Conservation (phyloP, 352 stramenopile species). For the Globisporangium alternatum region DNA sequence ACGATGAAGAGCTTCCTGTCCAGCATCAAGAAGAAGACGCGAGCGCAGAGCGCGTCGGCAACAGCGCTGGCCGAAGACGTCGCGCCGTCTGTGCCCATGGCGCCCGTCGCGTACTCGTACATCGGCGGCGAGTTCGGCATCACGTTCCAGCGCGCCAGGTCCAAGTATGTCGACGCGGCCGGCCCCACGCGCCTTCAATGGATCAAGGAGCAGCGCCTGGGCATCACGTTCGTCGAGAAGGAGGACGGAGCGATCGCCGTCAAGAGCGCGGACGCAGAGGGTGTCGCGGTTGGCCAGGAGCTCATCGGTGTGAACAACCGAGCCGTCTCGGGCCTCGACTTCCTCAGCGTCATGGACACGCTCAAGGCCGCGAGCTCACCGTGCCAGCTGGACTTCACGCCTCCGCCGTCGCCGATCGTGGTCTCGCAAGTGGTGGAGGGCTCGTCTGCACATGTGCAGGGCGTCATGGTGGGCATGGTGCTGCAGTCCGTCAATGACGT, state of each 20-base stretch:
- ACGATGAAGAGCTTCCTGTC: constrained; percentile 19
- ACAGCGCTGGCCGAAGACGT: not conserved
- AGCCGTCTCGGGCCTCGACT: constrained; percentile 30
- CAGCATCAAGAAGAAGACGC: constrained; percentile 26
- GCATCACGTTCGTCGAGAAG: constrained; percentile 46
- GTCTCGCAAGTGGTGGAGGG: constrained; percentile 28
- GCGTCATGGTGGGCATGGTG: constrained; percentile 36
- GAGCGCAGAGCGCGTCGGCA: constrained; percentile 14
- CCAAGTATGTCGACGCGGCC: constrained; percentile 28
- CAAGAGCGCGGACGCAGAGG: constrained; percentile 30
- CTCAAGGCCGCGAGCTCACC: constrained; percentile 34
- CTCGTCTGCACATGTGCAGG: constrained; percentile 19
- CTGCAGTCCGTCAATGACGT: constrained; percentile 32
- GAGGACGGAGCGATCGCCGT: constrained; percentile 36
- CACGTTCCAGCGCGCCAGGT: constrained; percentile 39
- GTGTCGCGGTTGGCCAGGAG: constrained; percentile 35
- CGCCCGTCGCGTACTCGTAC: constrained; percentile 24
- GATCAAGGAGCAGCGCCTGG: constrained; percentile 42
- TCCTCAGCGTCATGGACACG: constrained; percentile 35
- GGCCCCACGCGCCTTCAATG: constrained; percentile 35
- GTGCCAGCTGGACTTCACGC: constrained; percentile 47
- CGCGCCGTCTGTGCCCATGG: not conserved
- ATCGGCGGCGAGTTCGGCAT: constrained; percentile 32
- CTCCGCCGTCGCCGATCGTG: constrained; percentile 40
- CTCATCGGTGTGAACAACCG: constrained; percentile 41